These are phyloP conservation scores for Casuarina glauca DNA, from an alignment of 306 rosid species.

Conservation along the genomic window DNA sequence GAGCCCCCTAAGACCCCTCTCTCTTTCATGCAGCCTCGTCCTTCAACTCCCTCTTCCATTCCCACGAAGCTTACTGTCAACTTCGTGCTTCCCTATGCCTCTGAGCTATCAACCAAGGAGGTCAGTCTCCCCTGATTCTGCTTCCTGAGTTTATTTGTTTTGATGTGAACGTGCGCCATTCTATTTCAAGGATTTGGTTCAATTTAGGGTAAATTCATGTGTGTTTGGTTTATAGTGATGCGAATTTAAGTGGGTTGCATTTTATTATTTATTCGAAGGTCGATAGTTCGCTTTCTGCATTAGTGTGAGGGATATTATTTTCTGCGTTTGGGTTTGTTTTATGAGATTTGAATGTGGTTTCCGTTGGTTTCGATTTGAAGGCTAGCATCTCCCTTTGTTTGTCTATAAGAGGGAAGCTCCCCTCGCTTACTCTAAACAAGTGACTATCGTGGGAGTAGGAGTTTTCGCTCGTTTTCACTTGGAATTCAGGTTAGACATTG, in stretches of 20 bases:
- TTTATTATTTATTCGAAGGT: not conserved
- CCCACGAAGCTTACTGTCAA: conserved; percentile 91
- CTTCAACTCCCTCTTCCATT: conserved; percentile 60
- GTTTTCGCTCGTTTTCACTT: not conserved
- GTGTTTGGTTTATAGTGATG: not conserved
- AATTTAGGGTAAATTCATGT: not conserved
- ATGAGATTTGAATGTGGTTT: not conserved
- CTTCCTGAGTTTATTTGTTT: not conserved
- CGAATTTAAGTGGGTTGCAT: not conserved
- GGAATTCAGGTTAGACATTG: not conserved
- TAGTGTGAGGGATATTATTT: not conserved
- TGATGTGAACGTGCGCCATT: not conserved
- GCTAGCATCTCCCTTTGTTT: not conserved
- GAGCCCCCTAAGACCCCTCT: conserved; percentile 86
- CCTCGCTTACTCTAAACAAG: no score
- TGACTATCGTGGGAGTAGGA: not conserved
- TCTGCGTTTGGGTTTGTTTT: not conserved
- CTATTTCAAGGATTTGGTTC: not conserved
- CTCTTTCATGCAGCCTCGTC: conserved; percentile 71
- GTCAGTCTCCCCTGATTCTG: conserved; percentile 30
- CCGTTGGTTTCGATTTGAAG: not conserved
- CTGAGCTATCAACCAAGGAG: conserved; percentile 83
- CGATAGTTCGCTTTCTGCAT: not conserved
- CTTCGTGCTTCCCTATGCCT: conserved; percentile 86
- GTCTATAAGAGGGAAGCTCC: no score